Evolutionary conservation across 108 stramenopile species (phyloP).

Genomic region (Fragilaria crotonensis): DNA sequence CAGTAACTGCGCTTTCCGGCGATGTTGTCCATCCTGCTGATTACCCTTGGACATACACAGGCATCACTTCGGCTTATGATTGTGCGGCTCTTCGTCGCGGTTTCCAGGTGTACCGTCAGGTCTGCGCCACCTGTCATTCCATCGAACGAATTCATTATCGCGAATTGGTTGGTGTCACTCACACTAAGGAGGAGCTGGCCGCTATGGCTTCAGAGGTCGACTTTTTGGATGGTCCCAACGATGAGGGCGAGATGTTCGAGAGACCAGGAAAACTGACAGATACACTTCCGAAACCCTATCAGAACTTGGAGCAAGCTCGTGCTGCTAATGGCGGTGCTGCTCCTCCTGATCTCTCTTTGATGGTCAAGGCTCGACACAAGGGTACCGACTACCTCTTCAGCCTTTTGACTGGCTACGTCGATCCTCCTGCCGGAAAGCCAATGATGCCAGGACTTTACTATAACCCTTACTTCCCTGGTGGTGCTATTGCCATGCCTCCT

Average conservation of each 20-base stretch:
- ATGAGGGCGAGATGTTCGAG: slow-evolving; percentile 98
- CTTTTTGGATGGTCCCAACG: slow-evolving; percentile 96
- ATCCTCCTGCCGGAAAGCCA: slow-evolving; percentile 92
- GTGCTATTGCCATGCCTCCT: slow-evolving; percentile 98
- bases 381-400: slow-evolving; percentile 96
- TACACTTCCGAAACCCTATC: slow-evolving; percentile 88
- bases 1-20: slow-evolving; percentile 40
- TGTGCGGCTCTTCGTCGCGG: slow-evolving; percentile 93
- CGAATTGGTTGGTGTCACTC: slow-evolving; percentile 95
- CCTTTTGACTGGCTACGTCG: slow-evolving; percentile 94
- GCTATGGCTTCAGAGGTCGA: slow-evolving; percentile 90
- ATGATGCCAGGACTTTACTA: slow-evolving; percentile 94
- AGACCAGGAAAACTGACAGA: slow-evolving; percentile 97
- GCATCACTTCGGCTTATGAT: slow-evolving; percentile 79
- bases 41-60: slow-evolving; percentile 74
- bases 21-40: slow-evolving; percentile 68
- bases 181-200: slow-evolving; percentile 88
- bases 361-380: slow-evolving; percentile 97
- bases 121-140: slow-evolving; percentile 95
- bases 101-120: slow-evolving; percentile 98
- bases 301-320: slow-evolving; percentile 93
- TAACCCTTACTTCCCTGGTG: slow-evolving; percentile 96
- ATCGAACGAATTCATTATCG: slow-evolving; percentile 93
- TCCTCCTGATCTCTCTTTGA: slow-evolving; percentile 96
- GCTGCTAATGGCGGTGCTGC: slow-evolving; percentile 96